Conservation (phyloP, 176 grass and related monocot genomes). For the Themeda triandra region DNA sequence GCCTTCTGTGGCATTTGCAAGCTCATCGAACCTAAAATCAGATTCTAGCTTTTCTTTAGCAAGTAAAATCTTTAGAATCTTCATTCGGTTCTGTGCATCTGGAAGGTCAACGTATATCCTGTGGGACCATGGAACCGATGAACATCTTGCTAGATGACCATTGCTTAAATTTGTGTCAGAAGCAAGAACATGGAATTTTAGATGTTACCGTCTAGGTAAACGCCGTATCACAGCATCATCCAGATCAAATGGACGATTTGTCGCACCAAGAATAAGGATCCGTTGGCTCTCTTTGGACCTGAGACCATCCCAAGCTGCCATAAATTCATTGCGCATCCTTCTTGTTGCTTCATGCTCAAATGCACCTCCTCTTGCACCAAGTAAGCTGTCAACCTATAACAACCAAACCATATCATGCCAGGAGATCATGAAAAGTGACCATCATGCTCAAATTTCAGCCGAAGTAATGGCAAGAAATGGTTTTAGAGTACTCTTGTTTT, state of each 20-base stretch:
- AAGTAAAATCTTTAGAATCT: constrained; percentile 91
- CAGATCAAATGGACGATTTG: constrained; percentile 95
- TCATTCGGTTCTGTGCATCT: constrained; percentile 69
- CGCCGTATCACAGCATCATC: constrained; percentile 97
- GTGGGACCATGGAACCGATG: constrained; percentile 23
- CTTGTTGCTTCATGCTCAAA: constrained; percentile 99
- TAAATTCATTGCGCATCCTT: constrained; percentile 96
- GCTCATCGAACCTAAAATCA: constrained; percentile 71
- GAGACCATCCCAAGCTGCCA: constrained; percentile 97
- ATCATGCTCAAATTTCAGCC: background rate
- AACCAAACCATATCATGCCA: constrained; percentile 5
- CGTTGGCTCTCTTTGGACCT: constrained; percentile 87
- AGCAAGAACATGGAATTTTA: background rate
- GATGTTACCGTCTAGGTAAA: constrained; percentile 80
- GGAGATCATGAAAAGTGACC: background rate
- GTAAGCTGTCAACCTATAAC: constrained; percentile 89
- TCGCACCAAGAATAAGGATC: constrained; percentile 93
- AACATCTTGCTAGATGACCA: background rate
- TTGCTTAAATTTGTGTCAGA: constrained; percentile 11
- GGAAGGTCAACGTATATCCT: constrained; percentile 98
- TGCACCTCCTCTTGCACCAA: constrained; percentile 90
- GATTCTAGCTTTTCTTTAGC: constrained; percentile 85
- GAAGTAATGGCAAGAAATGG: background rate
- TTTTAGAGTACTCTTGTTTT: background rate
- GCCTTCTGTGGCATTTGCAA: constrained; percentile 89